phyloP scores from a whole-genome alignment of 192 early-diverging fungal species.

The Coemansia sp. region DNA sequence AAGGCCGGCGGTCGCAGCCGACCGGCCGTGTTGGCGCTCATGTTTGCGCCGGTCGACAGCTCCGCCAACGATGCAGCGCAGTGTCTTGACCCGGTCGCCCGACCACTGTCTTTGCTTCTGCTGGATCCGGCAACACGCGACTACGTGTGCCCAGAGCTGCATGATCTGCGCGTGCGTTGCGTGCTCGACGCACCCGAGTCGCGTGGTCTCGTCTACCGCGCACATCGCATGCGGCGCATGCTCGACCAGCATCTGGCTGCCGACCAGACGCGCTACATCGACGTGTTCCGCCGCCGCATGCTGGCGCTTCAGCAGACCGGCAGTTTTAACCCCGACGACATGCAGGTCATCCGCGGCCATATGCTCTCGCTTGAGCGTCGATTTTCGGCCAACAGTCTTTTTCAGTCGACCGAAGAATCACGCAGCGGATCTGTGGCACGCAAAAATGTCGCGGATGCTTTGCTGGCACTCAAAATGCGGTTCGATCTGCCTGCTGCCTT shows the following conservation, averaged over 20 bases:
- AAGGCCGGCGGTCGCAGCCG: constrained; percentile 16
- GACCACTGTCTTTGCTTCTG: too few relatives aligned
- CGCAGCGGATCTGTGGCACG: too few relatives aligned
- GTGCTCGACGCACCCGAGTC: constrained; percentile 27
- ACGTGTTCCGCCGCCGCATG: constrained; percentile 19
- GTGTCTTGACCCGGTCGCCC: constrained; percentile 6
- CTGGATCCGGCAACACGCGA: constrained; percentile 3
- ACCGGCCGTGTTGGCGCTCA: constrained; percentile 18
- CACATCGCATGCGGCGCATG: constrained; percentile 22
- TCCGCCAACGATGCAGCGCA: constrained; percentile 2
- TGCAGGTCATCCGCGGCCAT: constrained; percentile 17
- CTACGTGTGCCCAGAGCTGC: constrained; percentile 23
- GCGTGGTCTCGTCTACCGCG: constrained; percentile 21
- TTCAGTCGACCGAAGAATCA: too few relatives aligned
- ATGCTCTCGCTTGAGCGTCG: too few relatives aligned
- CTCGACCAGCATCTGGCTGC: constrained; percentile 10
- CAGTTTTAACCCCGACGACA: constrained; percentile 10
- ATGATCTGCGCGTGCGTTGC: constrained; percentile 26
- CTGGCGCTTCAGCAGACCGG: constrained; percentile 9
- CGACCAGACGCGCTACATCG: constrained; percentile 13
- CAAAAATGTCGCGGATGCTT: too few relatives aligned
- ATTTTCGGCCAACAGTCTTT: too few relatives aligned
- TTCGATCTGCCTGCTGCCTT: too few relatives aligned
- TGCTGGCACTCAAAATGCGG: too few relatives aligned
- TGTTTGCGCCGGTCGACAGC: constrained; percentile 21